Evolutionary conservation across 2,329 filamentous ascomycete genomes (phyloP).

Genomic region (Fusarium transvaalense): DNA sequence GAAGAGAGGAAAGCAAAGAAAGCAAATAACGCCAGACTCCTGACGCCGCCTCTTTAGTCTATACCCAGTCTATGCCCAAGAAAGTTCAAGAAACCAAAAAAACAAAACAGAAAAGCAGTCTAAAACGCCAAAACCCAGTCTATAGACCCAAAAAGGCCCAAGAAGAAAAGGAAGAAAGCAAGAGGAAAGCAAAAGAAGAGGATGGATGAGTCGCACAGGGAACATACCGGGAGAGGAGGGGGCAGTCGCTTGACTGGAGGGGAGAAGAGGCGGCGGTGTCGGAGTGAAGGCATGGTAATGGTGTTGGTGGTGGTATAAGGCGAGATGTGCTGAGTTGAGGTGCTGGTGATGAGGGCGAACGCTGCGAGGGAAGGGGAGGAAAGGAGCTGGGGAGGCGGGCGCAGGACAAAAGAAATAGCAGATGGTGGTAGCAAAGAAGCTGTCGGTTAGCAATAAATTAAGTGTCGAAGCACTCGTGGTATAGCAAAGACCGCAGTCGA

Average conservation of each 20-base stretch:
- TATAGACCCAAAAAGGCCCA: not conserved
- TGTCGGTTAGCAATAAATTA: not conserved
- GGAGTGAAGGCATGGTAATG: not conserved
- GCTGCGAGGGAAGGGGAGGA: not conserved
- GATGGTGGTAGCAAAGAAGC: not conserved
- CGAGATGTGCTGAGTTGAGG: not conserved
- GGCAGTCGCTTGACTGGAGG: conserved; percentile 11
- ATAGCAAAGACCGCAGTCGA: conserved; percentile 19
- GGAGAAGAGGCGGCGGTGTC: not conserved
- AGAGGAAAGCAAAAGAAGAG: not conserved
- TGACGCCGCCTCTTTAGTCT: not conserved
- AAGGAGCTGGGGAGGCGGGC: not conserved
- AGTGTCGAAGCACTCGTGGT: conserved; percentile 20
- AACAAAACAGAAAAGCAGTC: not conserved
- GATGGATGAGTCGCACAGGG: not conserved
- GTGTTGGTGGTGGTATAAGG: not conserved
- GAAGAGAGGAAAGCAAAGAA: not conserved
- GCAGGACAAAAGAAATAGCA: not conserved
- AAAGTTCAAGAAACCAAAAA: conserved; percentile 3
- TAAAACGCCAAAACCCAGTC: not conserved
- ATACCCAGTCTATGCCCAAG: not conserved
- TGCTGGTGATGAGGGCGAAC: not conserved
- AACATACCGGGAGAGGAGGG: not conserved
- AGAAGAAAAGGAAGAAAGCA: not conserved
- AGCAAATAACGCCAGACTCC: conserved; percentile 4